These are phyloP conservation scores for Pecoramyces ruminantium DNA, from an alignment of 192 early-diverging fungal genomes.

Conservation along the genomic window DNA sequence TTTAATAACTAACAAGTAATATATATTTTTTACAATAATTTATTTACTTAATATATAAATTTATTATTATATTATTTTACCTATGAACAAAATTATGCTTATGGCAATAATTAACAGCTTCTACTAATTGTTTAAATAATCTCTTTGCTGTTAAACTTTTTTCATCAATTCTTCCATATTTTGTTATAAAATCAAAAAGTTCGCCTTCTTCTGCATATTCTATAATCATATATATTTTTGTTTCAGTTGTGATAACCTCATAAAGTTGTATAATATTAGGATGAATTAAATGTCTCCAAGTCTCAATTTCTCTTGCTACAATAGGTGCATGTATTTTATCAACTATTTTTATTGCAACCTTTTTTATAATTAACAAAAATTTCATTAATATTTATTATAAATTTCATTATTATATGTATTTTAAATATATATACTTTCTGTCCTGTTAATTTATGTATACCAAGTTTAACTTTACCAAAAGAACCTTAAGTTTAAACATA, in stretches of 20 bases:
- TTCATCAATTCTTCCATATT: slow-evolving; percentile 11
- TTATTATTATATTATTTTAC: no score
- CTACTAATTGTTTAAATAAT: slow-evolving; percentile 58
- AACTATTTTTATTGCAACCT: slow-evolving; percentile 47
- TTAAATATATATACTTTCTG: slow-evolving; percentile 9
- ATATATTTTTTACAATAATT: no score
- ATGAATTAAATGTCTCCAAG: slow-evolving; percentile 50
- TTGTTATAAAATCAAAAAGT: slow-evolving; percentile 24
- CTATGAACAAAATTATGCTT: neutral
- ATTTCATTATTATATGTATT: no score
- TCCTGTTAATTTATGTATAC: slow-evolving; percentile 34
- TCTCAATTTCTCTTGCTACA: slow-evolving; percentile 44
- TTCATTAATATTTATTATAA: no score
- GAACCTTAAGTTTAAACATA: no score
- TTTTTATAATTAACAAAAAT: no score
- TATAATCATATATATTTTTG: slow-evolving; percentile 59
- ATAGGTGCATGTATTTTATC: slow-evolving; percentile 33
- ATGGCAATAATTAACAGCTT: slow-evolving; percentile 67
- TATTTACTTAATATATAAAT: no score
- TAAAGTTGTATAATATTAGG: slow-evolving; percentile 62
- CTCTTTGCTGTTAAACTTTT: slow-evolving; percentile 9
- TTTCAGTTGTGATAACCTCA: slow-evolving; percentile 56
- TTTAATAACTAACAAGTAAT: no score
- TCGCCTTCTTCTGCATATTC: slow-evolving; percentile 64
- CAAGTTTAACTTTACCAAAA: slow-evolving; percentile 48